Evolutionary conservation across 2,329 filamentous ascomycete genomes (phyloP).

Genomic region (Gaeumannomyces sp.): DNA sequence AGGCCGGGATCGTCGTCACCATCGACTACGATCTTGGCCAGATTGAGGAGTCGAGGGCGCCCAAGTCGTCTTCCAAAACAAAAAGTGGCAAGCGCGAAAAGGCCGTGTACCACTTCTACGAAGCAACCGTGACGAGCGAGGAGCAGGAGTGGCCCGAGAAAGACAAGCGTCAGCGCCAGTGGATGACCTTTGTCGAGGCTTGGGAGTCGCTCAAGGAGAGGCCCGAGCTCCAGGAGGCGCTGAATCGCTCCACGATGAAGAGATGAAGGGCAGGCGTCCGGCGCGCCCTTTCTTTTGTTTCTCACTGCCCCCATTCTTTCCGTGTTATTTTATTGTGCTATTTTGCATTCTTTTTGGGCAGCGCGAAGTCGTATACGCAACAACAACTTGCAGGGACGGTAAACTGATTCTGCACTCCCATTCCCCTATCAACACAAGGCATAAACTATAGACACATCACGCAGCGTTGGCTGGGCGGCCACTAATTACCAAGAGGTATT

Average conservation of each 20-base stretch:
- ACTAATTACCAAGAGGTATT: neutral
- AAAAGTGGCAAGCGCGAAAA: constrained; percentile 52
- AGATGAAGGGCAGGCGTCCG: constrained; percentile 23
- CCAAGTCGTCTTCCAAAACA: constrained; percentile 51
- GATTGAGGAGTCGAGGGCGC: constrained; percentile 77
- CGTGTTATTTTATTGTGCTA: neutral
- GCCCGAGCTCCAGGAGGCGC: constrained; percentile 82
- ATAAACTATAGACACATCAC: neutral
- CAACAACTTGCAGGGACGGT: neutral
- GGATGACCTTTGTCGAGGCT: constrained; percentile 85
- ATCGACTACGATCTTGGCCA: constrained; percentile 81
- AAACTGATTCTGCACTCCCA: neutral
- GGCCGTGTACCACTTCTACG: constrained; percentile 72
- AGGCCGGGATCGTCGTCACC: constrained; percentile 83
- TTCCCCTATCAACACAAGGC: neutral
- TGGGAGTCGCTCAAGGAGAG: constrained; percentile 67
- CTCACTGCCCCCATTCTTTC: constrained; percentile 10
- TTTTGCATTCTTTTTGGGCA: neutral
- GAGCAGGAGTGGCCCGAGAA: constrained; percentile 88
- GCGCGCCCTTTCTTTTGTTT: neutral
- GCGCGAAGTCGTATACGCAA: neutral
- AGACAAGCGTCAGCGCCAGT: constrained; percentile 83
- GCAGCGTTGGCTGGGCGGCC: neutral
- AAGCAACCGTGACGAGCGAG: constrained; percentile 81
- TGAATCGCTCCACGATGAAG: constrained; percentile 72